Evolutionary conservation across 257 asterid species (phyloP).

Genomic region (Vinca minor): DNA sequence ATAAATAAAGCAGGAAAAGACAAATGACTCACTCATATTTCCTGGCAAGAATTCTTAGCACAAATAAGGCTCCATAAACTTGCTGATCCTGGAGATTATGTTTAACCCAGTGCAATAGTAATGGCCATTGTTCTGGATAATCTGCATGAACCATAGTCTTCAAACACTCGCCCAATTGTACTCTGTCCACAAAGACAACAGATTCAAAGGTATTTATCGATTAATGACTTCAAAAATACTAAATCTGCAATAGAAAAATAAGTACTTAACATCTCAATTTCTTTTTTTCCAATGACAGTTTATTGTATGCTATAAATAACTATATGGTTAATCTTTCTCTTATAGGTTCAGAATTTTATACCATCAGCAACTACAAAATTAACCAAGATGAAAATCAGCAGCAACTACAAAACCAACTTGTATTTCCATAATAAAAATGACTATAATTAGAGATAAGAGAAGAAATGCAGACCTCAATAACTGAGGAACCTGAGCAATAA

Average conservation of each 20-base stretch:
- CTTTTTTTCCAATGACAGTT: neutral
- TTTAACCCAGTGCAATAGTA: constrained; percentile 84
- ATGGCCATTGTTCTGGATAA: constrained; percentile 98
- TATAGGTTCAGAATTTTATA: neutral
- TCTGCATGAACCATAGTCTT: constrained; percentile 79
- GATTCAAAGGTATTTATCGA: neutral
- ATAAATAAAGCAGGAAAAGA: neutral
- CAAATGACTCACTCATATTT: constrained; percentile 77
- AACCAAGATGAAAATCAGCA: too few relatives aligned
- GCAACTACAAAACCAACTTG: neutral
- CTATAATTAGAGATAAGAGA: neutral
- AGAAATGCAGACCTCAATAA: constrained; percentile 54
- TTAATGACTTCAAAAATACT: neutral
- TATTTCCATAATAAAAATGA: neutral
- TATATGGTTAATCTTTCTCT: neutral
- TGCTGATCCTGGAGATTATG: constrained; percentile 79
- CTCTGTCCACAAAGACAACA: constrained; percentile 39
- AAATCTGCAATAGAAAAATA: neutral
- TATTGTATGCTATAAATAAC: neutral
- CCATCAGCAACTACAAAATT: neutral
- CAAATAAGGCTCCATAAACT: constrained; percentile 86
- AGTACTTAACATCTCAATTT: neutral
- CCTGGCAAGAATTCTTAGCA: constrained; percentile 81
- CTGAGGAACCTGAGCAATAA: constrained; percentile 70
- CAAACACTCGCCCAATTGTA: constrained; percentile 90